Percentiles rank a stretch among this genome's conserved stretches.
These are phyloP conservation scores for Phaseolus coccineus DNA, from an alignment of 331 rosid species.

Conservation along the genomic window DNA sequence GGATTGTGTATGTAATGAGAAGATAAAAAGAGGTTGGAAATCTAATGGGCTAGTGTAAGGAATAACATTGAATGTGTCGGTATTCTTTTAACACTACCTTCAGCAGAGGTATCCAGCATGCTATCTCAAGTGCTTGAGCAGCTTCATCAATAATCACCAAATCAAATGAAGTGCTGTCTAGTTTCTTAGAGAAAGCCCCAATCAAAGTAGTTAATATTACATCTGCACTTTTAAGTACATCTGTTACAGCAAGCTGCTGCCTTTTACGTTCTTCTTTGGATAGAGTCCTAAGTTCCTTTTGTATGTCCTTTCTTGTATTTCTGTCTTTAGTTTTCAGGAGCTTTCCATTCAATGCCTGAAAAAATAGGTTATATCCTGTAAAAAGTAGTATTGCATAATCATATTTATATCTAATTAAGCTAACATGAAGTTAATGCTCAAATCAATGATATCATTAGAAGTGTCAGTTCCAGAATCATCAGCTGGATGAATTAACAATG, in stretches of 20 bases:
- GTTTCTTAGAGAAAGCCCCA: conserved; percentile 84
- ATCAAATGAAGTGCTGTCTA: conserved; percentile 81
- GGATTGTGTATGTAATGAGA: conserved; percentile 17
- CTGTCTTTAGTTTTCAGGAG: conserved; percentile 88
- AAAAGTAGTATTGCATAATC: conserved; percentile 24
- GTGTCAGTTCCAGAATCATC: conserved; percentile 14
- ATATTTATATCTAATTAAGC: conserved; percentile 9
- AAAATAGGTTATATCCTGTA: conserved; percentile 30
- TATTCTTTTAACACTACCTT: conserved; percentile 65
- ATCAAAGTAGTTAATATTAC: conserved; percentile 89
- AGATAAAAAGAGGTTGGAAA: conserved; percentile 24
- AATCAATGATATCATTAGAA: conserved; percentile 17
- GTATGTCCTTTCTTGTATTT: conserved; percentile 85
- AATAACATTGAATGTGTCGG: conserved; percentile 24
- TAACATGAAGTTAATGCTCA: conserved; percentile 30
- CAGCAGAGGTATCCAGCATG: conserved; percentile 92
- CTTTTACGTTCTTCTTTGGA: conserved; percentile 96
- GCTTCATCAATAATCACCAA: conserved; percentile 97
- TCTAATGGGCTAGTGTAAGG: neutral
- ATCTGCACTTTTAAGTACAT: conserved; percentile 88
- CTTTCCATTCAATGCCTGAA: conserved; percentile 90
- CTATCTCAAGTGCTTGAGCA: conserved; percentile 98
- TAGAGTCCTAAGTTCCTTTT: conserved; percentile 88
- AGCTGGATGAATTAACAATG: conserved; percentile 33
- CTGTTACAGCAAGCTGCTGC: conserved; percentile 95